Evolutionary conservation across 2,329 filamentous ascomycete species (phyloP).

Genomic region (Aquanectria penicillioides): DNA sequence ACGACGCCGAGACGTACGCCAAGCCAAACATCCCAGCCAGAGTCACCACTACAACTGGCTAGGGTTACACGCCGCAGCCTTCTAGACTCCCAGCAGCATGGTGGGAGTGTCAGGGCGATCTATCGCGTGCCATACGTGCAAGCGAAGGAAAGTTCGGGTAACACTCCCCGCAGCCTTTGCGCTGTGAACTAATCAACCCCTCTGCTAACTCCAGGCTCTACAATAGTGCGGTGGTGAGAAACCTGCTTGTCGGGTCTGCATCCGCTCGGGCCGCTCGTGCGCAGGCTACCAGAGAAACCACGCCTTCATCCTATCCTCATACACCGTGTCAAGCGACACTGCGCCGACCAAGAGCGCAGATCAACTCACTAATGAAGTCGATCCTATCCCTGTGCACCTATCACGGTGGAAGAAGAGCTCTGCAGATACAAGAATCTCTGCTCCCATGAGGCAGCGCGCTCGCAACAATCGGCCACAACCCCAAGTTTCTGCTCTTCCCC

Average conservation of each 20-base stretch:
- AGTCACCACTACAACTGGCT: no score
- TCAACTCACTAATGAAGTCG: background rate
- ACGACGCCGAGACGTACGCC: no score
- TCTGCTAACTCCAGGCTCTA: no score
- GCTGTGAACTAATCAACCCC: background rate
- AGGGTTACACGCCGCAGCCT: no score
- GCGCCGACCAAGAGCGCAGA: background rate
- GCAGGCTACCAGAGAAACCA: conserved; percentile 18
- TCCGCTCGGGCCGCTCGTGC: conserved; percentile 10
- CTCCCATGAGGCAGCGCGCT: background rate
- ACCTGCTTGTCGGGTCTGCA: conserved; percentile 14
- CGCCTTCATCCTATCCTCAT: conserved; percentile 15
- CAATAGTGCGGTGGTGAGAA: conserved; percentile 16
- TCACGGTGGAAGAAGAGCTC: conserved; percentile 5
- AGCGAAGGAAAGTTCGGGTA: conserved; percentile 14
- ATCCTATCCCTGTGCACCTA: conserved; percentile 1
- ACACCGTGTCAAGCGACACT: background rate
- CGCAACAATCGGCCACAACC: background rate
- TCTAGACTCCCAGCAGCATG: no score
- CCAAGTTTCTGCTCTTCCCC: background rate
- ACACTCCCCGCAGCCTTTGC: background rate
- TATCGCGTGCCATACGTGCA: conserved; percentile 21
- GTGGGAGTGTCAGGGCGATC: conserved; percentile 23
- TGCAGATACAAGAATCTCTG: background rate
- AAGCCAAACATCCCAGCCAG: no score